phyloP scores from a whole-genome alignment of 2,329 filamentous ascomycete species.

The Thelonectria blattea region DNA sequence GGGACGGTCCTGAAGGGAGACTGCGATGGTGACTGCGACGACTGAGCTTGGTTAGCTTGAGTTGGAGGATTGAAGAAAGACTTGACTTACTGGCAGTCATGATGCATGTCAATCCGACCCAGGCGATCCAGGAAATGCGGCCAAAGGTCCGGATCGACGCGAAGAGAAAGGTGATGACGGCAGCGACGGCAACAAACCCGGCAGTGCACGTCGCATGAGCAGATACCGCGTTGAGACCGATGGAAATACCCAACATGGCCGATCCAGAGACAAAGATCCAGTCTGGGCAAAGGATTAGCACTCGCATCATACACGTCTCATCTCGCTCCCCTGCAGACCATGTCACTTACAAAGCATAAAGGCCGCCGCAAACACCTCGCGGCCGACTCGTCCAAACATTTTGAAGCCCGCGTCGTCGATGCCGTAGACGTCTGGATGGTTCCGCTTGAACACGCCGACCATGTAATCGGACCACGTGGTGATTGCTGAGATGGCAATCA shows the following conservation, averaged over 20 bases:
- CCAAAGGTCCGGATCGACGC: slow-evolving; percentile 8
- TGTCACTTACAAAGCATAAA: slow-evolving; percentile 42
- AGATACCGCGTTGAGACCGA: slow-evolving; percentile 8
- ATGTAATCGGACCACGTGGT: slow-evolving; percentile 56
- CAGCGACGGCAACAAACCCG: slow-evolving; percentile 12
- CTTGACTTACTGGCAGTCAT: slow-evolving; percentile 25
- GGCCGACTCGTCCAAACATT: slow-evolving; percentile 54
- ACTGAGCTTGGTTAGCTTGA: slow-evolving; percentile 2
- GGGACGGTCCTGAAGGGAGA: slow-evolving; percentile 10
- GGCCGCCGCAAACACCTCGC: slow-evolving; percentile 46
- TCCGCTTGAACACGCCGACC: slow-evolving; percentile 56
- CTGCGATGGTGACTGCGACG: slow-evolving; percentile 28
- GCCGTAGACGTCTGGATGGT: slow-evolving; percentile 56
- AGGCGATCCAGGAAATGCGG: slow-evolving; percentile 12
- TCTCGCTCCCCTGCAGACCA: background rate
- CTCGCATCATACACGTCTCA: no score
- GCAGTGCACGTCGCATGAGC: slow-evolving; percentile 11
- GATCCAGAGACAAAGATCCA: slow-evolving; percentile 14
- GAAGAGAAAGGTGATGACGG: slow-evolving; percentile 4
- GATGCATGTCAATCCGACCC: slow-evolving; percentile 9
- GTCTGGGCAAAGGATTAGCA: slow-evolving; percentile 1
- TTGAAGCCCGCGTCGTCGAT: slow-evolving; percentile 58
- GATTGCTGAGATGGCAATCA: slow-evolving; percentile 47
- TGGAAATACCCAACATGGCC: slow-evolving; percentile 18
- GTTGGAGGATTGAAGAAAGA: background rate